Evolutionary conservation across 2,329 filamentous ascomycete species (phyloP).

Genomic region (Incumbomyces lentus): DNA sequence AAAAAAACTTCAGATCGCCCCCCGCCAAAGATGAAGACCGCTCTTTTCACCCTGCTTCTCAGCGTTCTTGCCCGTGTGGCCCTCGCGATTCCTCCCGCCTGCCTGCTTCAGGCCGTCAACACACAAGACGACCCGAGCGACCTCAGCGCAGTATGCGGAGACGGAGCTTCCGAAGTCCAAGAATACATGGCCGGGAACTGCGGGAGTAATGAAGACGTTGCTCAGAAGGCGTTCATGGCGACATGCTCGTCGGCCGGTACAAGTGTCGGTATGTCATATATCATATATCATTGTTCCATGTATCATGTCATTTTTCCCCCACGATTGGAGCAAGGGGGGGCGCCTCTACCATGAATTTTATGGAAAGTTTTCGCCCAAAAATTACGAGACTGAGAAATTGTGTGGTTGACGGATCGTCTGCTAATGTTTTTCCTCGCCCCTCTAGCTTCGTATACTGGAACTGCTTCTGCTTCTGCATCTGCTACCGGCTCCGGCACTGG

Average conservation of each 20-base stretch:
- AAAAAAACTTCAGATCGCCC: no score
- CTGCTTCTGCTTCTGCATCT: slow-evolving; percentile 12
- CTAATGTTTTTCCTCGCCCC: no score
- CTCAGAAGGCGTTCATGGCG: slow-evolving; percentile 30
- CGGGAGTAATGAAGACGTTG: slow-evolving; percentile 23
- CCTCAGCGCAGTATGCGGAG: slow-evolving; percentile 30
- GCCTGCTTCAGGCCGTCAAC: slow-evolving; percentile 41
- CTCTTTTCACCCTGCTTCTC: slow-evolving; percentile 28
- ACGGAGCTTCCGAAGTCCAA: slow-evolving; percentile 27
- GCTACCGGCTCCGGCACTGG: slow-evolving; percentile 21
- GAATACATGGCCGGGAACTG: slow-evolving; percentile 29
- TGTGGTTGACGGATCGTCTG: no score
- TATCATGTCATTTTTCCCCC: no score
- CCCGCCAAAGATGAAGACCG: slow-evolving; percentile 6
- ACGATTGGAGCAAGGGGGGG: no score
- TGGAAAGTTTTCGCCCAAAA: neutral
- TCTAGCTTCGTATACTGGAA: slow-evolving; percentile 9
- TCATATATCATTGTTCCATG: no score
- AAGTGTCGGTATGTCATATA: slow-evolving; percentile 30
- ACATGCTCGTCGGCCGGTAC: slow-evolving; percentile 31
- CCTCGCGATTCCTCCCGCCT: slow-evolving; percentile 38
- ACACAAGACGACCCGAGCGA: slow-evolving; percentile 29
- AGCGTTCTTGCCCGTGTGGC: slow-evolving; percentile 33
- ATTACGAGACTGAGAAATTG: no score
- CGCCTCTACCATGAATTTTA: slow-evolving; percentile 1